Evolutionary conservation across 495 filamentous ascomycete species (phyloP), one percentile per base, ranked within the genome.

Genomic region (Penicillium dipodomyicola): DNA sequence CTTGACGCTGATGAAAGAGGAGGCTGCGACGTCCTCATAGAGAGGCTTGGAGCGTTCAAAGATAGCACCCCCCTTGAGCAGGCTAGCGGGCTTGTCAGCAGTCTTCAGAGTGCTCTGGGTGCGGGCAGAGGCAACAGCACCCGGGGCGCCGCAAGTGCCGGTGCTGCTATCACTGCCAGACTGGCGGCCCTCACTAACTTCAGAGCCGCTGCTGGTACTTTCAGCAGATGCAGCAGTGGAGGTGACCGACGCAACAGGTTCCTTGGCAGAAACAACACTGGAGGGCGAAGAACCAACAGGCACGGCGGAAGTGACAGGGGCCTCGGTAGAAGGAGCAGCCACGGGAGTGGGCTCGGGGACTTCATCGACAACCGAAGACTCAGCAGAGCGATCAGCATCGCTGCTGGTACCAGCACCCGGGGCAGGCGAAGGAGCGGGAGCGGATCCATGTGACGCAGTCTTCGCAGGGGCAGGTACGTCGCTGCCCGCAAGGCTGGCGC

Each of bases 11-110:
- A 91, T 64, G 65, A 87, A 85, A 5, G 66, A 69, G 0, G 72
- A 74, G 5, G 75, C 73, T 1, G 77, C 60, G n/a, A 77, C 56
- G 11, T 64, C 64, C 42, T 81, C 78, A 66, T 91, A 91, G 22
- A 88, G 80, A 10, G 88, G 87, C 75, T 86, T 87, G 41, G 83
- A 82, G 11, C 80, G 78, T 59, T 86, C 80, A 60, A 87, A 90
- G 55, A 87, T 80, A 27, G 78, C 80, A 43, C 79, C 78, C 39
- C 68, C 58, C 11, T 57, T 66, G 29, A 81, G 65, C 11, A 83
- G 71, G 29, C 49, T 54, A 4, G 54, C 47, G 2, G 79, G 76
- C 64, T 73, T 81, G 51, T 63, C 54, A 3, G 70, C 60, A 12
- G 70, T 60, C 6, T 70, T 64, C 17, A 75, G 49, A 12, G 65